Base-by-base conservation (phyloP, 805 yeast genomes). In the Hanseniaspora singularis region DNA sequence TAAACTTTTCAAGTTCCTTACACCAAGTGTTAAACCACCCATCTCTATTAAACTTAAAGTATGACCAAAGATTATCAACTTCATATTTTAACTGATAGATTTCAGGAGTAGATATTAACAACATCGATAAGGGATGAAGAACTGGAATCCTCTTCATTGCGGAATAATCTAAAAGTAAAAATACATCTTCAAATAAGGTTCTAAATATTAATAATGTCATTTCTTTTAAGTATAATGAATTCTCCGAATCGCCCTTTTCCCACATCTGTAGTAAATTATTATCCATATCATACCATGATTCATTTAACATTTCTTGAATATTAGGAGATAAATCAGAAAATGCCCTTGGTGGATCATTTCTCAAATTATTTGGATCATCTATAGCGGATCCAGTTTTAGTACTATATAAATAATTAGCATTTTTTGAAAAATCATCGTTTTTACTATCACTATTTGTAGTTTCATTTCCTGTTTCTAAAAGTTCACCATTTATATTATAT, bases 221-320 rank as follows among this genome's bases (percentile, higher is more conserved):
- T 57, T 87, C 95, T 52, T 95, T 70, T 14, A 44, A 19, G 6
- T 19, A 27, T 11, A 44, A 14, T 15, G 33, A 22, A 22, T 37
- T 27, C 3, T 88, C 71, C 20, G 75, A 72, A 15, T 69, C 63
- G 44, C 73, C 74, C 50, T 65, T 66, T 49, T 72, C 69, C 97
- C 97, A 92, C 52, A 92, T 65, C 42, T 73, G 72, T 53, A 78
- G 72, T 34, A 92, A 67, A 53, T 80, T 80, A 14, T 70, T 64
- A 57, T 92, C 98, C 96, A 92, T 87, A 16, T 80, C 73, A 1
- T 70, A 68, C 98, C 98, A 92, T 18, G 94, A 82, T 50, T 73
- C 76, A 10, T 66, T 52, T 27, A 72, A 63, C 45, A 77, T 78
- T 46, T 70, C 68, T 32, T 37, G 38, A 7, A 28, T 41, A 18